phyloP scores from a whole-genome alignment of 768 basidiomycete genomes.

The Flagelloscypha sp. region DNA sequence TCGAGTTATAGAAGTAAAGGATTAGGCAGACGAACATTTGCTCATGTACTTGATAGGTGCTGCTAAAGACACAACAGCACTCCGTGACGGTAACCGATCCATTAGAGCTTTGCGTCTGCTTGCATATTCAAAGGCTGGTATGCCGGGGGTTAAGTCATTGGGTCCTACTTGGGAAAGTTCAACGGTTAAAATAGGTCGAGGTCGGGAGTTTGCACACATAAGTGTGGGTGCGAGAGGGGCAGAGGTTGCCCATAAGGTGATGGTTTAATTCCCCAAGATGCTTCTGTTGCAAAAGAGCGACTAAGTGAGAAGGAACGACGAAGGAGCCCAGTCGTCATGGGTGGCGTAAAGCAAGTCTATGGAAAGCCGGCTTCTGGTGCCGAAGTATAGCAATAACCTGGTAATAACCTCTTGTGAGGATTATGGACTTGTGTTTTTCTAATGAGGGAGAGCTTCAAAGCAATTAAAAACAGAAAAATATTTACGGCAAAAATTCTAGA shows the following conservation, averaged over 20 bases:
- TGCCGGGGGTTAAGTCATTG: slow-evolving; percentile 77
- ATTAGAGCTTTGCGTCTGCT: slow-evolving; percentile 59
- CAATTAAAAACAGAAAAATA: too few species aligned
- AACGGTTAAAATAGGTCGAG: not conserved
- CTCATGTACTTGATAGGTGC: slow-evolving; percentile 84
- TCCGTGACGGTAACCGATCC: slow-evolving; percentile 62
- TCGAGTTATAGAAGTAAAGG: slow-evolving; percentile 4
- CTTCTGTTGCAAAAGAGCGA: too few species aligned
- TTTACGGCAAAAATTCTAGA: too few species aligned
- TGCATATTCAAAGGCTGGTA: slow-evolving; percentile 72
- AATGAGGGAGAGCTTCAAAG: too few species aligned
- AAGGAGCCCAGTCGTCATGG: too few species aligned
- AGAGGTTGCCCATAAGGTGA: slow-evolving; percentile 76
- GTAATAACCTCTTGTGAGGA: too few species aligned
- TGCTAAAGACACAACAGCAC: slow-evolving; percentile 68
- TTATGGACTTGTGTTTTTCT: too few species aligned
- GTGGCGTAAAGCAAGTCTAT: too few species aligned
- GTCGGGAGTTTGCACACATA: slow-evolving; percentile 34
- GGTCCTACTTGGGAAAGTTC: slow-evolving; percentile 33
- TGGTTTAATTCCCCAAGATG: slow-evolving; percentile 46
- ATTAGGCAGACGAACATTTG: slow-evolving; percentile 47
- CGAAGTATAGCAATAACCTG: too few species aligned
- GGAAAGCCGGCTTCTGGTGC: too few species aligned
- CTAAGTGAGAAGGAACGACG: too few species aligned
- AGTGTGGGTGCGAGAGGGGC: slow-evolving; percentile 72